phyloP scores from a whole-genome alignment of 148 eudicot genomes.

The Diospyros kaki region DNA sequence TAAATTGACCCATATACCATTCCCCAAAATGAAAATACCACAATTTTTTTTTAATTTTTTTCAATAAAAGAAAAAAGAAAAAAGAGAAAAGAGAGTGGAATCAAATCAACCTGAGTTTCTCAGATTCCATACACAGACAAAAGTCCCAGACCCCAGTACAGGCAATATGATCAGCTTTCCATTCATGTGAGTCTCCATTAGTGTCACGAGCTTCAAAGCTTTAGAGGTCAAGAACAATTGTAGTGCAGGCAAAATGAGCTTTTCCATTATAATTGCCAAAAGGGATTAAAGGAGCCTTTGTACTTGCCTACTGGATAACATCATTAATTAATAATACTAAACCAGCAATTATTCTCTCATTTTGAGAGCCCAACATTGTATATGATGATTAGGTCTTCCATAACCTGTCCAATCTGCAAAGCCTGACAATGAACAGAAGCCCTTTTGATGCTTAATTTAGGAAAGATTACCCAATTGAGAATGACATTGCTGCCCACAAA shows the following conservation, averaged over 20 bases:
- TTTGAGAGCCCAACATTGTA: constrained; percentile 19
- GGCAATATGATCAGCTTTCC: too few relatives aligned
- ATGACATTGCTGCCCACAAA: constrained; percentile 61
- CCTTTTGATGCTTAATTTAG: constrained; percentile 23
- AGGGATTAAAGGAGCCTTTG: constrained; percentile 1
- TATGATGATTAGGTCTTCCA: constrained; percentile 9
- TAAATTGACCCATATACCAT: too few relatives aligned
- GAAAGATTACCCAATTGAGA: constrained; percentile 36
- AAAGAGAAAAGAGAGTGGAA: too few relatives aligned
- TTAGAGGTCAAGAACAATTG: not conserved
- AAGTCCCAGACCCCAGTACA: too few relatives aligned
- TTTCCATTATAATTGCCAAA: constrained; percentile 3
- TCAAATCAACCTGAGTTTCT: too few relatives aligned
- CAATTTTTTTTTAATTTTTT: too few relatives aligned
- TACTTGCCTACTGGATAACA: constrained; percentile 4
- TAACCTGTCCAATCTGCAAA: not conserved
- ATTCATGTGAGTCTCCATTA: too few relatives aligned
- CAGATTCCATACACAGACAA: too few relatives aligned
- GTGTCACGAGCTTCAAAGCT: not conserved
- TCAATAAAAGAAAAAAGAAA: too few relatives aligned
- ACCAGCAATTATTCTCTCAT: not conserved
- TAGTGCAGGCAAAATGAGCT: constrained; percentile 14
- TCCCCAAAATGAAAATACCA: too few relatives aligned
- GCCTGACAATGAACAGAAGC: constrained; percentile 7
- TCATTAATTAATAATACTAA: constrained; percentile 9